Evolutionary conservation across 2,329 filamentous ascomycete genomes (phyloP).

Genomic region (Diplocarpon mali): DNA sequence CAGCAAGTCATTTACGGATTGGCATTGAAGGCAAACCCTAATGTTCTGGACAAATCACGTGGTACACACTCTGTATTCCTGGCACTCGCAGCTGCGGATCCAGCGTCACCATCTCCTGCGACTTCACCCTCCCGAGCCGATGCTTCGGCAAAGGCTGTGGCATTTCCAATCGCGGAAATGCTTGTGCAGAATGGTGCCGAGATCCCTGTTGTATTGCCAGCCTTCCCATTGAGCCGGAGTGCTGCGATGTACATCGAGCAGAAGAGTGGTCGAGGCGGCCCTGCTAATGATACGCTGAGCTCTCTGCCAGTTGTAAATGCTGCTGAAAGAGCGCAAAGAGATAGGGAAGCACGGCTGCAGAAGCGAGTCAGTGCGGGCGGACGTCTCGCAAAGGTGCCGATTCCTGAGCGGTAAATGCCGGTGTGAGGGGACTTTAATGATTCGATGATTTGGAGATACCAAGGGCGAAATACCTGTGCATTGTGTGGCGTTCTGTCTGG

Average conservation of each 20-base stretch:
- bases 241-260: constrained; percentile 80
- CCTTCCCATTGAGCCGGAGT: constrained; percentile 71
- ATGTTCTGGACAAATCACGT: constrained; percentile 73
- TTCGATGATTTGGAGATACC: constrained; percentile 25
- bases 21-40: constrained; percentile 77
- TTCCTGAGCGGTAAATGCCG: constrained; percentile 22
- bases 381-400: constrained; percentile 41
- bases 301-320: constrained; percentile 45
- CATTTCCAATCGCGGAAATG: constrained; percentile 85
- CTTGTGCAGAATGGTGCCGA: constrained; percentile 90
- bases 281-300: constrained; percentile 43
- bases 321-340: constrained; percentile 43
- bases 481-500: constrained; percentile 24
- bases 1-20: constrained; percentile 86
- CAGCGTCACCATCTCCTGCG: constrained; percentile 57
- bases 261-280: constrained; percentile 43
- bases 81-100: constrained; percentile 85
- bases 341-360: constrained; percentile 59
- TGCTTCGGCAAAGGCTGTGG: constrained; percentile 38
- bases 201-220: constrained; percentile 62
- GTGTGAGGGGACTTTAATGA: constrained; percentile 15
- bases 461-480: constrained; percentile 21
- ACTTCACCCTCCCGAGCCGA: constrained; percentile 32
- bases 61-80: constrained; percentile 84
- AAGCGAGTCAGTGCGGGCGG: constrained; percentile 73